Base-by-base conservation (phyloP, 495 filamentous ascomycete genomes). In the Parmelia sp. region DNA sequence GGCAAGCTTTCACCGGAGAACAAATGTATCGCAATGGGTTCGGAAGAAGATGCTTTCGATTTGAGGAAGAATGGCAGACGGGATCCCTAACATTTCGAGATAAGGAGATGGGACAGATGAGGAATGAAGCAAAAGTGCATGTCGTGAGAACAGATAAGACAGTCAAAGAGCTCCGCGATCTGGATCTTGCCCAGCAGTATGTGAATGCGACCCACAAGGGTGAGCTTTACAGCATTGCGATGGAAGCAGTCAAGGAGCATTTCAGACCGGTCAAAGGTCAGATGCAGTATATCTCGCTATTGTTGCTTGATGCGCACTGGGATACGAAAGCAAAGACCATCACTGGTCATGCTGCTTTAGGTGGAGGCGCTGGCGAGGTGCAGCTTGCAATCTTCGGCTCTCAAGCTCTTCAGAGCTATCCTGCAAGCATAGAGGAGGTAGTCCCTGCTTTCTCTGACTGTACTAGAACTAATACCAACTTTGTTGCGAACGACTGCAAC, bases 1-100 rank as follows among this genome's bases (percentile, higher is more conserved):
- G 92, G 92, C 92, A 96, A 73, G 90, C 91, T 11, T 96, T 94
- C 71, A 97, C 92, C 1, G 90, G 89, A 17, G 91, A 96, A 71
- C 91, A 97, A 72, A 96, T 96, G 92, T 88, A 83, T 73, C 89
- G 91, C 64, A 88, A 93, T 73, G 87, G 85, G 55, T 82, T 96
- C 60, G 91, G 91, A 4, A 83, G 92, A 33, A 83, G 92, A 29
- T 89, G 85, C 55, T 96, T 96, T 71, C 81, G 92, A 49, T 90
- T 93, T 67, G 92, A 97, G 61, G 92, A 97, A 73, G 90, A 93
- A 68, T 97, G 92, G 92, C 89, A 90, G 62, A 83, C 84, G 0
- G 90, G 91, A 21, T 88, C 86, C 19, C 78, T 89, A 57, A 91
- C 86, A 47, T 80, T 81, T 65, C 83, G 88, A 39, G 92, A 96